Evolutionary conservation across 176 grass and related monocot species (phyloP), one percentile per base, ranked within the genome.

Genomic region (Tuctoria greenei): DNA sequence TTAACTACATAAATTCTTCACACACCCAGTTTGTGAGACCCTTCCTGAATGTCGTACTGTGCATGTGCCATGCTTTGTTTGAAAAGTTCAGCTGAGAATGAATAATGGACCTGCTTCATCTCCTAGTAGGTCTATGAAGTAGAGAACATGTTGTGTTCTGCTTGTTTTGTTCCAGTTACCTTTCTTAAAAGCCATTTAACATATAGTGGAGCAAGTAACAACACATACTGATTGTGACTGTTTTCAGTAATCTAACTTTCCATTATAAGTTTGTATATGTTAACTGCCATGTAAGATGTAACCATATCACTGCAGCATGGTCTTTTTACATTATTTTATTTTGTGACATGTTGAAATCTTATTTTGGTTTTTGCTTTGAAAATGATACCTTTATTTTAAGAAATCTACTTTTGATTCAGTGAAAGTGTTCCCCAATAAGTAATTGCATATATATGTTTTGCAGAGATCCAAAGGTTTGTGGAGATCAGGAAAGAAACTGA

Each of bases 391-490:
- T 55, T 17, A 0, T 26, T 55, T 42, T 62, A 54, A 54, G 20
- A 54, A 54, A 52, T 25, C 44, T 64, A 45, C 4, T 57, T 62
- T 75, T 83, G 42, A 2, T 18, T 62, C 20, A 14, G 52, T 69
- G 36, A 57, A 84, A 79, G 11, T 21, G 8, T 46, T 74, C 17
- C 55, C n/a, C 12, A 46, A 44, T 75, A 74, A 79, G 13, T 79
- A 34, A 20, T 78, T 73, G 11, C 20, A 54, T 41, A 13, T 75
- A 67, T 52, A 39, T 84, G 56, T 85, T 62, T 75, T 79, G 38
- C 86, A 99, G 95, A 94, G 79, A 84, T 99, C 45, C 72, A 84
- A 83, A 95, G 82, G 47, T 77, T 93, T 55, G 62, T 79, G 64
- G 87, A 88, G 66, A 88, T 95, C 26, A 68, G 79, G 49, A 77